These are phyloP conservation scores for Clarireedia monteithiana DNA, from an alignment of 2,329 filamentous ascomycete species.

Conservation along the genomic window DNA sequence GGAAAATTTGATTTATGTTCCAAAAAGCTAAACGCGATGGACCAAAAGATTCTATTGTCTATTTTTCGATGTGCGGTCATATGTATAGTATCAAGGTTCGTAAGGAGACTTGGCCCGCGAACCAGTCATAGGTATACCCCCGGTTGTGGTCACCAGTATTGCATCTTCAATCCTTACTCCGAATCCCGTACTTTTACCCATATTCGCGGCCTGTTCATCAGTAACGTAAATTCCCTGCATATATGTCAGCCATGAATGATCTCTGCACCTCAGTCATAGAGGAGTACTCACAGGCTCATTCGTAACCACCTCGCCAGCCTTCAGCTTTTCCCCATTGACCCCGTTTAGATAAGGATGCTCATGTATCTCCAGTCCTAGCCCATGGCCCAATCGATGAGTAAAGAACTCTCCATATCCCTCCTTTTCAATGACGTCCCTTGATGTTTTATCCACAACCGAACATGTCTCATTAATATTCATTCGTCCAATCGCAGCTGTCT, in stretches of 20 bases:
- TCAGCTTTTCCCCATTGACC: constrained; percentile 43
- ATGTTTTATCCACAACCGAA: constrained; percentile 52
- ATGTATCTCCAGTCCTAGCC: constrained; percentile 58
- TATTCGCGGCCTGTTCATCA: constrained; percentile 25
- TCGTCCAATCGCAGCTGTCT: constrained; percentile 43
- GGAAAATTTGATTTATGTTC: too few relatives aligned
- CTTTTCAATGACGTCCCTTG: constrained; percentile 42
- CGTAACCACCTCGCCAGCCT: constrained; percentile 53
- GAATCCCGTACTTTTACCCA: constrained; percentile 38
- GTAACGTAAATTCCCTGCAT: constrained; percentile 46
- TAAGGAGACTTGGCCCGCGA: constrained; percentile 20
- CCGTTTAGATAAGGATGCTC: constrained; percentile 58
- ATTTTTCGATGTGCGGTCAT: background rate
- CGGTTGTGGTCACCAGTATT: constrained; percentile 45
- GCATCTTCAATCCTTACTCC: constrained; percentile 56
- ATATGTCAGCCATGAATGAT: background rate
- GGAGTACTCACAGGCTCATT: constrained; percentile 41
- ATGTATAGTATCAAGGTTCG: constrained; percentile 14
- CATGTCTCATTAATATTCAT: constrained; percentile 46
- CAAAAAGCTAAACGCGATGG: too few relatives aligned
- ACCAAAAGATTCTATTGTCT: too few relatives aligned
- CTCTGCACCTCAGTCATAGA: background rate
- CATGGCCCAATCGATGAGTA: constrained; percentile 54
- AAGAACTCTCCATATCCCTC: constrained; percentile 45
- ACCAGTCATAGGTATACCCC: constrained; percentile 33